A percentile compares a stretch with the other conserved stretches of the same genome.
Evolutionary conservation across 1,139 yeast species (phyloP).

Genomic region (Hansenula anomala): DNA sequence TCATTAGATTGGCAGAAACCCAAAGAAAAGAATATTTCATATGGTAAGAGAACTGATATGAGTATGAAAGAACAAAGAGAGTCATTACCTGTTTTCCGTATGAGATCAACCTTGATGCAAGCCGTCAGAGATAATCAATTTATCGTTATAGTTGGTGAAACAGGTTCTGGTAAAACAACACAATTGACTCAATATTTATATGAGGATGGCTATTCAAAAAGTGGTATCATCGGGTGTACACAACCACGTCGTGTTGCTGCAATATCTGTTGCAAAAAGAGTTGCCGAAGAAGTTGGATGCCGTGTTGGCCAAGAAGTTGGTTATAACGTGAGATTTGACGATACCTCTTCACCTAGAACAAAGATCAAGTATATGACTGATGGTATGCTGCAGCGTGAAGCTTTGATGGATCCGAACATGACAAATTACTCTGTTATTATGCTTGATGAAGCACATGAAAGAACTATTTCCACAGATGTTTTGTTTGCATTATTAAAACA

Average conservation of each 20-base stretch:
- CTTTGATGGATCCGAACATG: slow-evolving; percentile 70
- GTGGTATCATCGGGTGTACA: slow-evolving; percentile 60
- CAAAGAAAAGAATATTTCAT: slow-evolving; percentile 32
- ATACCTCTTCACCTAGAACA: slow-evolving; percentile 49
- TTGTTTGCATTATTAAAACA: slow-evolving; percentile 78
- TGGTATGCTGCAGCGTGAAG: slow-evolving; percentile 89
- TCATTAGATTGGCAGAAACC: slow-evolving; percentile 41
- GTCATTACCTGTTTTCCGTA: slow-evolving; percentile 67
- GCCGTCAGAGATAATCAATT: slow-evolving; percentile 65
- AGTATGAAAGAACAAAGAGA: slow-evolving; percentile 60
- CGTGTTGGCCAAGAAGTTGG: slow-evolving; percentile 61
- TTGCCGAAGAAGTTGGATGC: slow-evolving; percentile 61
- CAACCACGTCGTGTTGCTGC: slow-evolving; percentile 79
- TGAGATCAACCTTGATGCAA: slow-evolving; percentile 52
- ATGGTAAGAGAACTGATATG: slow-evolving; percentile 48
- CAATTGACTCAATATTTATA: slow-evolving; percentile 85
- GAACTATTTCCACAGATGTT: slow-evolving; percentile 92
- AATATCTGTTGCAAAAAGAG: slow-evolving; percentile 62
- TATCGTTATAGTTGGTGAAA: slow-evolving; percentile 88
- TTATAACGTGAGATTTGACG: slow-evolving; percentile 63
- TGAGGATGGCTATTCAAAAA: slow-evolving; percentile 69
- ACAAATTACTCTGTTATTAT: slow-evolving; percentile 74
- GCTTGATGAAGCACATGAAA: slow-evolving; percentile 95
- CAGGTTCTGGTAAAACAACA: slow-evolving; percentile 97
- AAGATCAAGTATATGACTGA: slow-evolving; percentile 78